phyloP scores from a whole-genome alignment of 2,329 filamentous ascomycete species.

The Botrytis deweyae region DNA sequence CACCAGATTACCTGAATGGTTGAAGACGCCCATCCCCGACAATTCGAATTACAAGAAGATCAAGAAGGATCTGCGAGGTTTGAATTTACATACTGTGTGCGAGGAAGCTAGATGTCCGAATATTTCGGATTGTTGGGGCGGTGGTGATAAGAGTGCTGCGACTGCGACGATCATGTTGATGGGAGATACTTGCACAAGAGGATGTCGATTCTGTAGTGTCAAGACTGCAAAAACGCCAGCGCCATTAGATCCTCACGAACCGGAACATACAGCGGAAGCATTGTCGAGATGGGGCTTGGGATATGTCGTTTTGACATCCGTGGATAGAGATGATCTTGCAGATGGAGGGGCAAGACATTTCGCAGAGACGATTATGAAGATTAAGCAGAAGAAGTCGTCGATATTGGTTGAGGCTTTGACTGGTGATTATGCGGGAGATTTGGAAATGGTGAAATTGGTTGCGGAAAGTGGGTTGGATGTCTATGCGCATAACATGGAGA shows the following conservation, averaged over 20 bases:
- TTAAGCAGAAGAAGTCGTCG: conserved; percentile 78
- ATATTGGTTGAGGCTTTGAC: conserved; percentile 82
- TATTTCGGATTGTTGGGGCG: conserved; percentile 97
- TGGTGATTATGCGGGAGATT: conserved; percentile 80
- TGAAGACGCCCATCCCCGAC: conserved; percentile 92
- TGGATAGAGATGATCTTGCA: conserved; percentile 87
- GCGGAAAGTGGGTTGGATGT: conserved; percentile 89
- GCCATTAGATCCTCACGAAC: conserved; percentile 91
- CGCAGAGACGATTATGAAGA: conserved; percentile 89
- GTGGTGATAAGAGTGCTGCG: conserved; percentile 79
- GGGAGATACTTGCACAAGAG: conserved; percentile 96
- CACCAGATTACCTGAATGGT: conserved; percentile 82
- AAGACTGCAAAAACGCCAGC: conserved; percentile 77
- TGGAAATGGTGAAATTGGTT: conserved; percentile 83
- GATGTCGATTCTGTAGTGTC: conserved; percentile 95
- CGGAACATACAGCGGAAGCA: conserved; percentile 94
- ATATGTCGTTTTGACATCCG: conserved; percentile 90
- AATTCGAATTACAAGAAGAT: conserved; percentile 88
- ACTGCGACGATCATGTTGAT: conserved; percentile 99
- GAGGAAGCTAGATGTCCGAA: conserved; percentile 97
- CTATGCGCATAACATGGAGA: conserved; percentile 97
- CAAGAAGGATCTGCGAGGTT: conserved; percentile 85
- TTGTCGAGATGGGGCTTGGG: conserved; percentile 89
- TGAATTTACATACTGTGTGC: conserved; percentile 92
- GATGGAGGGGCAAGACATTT: conserved; percentile 90